phyloP scores from a whole-genome alignment of 1,139 yeast genomes.

The Spencermartinsiella ligniputridi region DNA sequence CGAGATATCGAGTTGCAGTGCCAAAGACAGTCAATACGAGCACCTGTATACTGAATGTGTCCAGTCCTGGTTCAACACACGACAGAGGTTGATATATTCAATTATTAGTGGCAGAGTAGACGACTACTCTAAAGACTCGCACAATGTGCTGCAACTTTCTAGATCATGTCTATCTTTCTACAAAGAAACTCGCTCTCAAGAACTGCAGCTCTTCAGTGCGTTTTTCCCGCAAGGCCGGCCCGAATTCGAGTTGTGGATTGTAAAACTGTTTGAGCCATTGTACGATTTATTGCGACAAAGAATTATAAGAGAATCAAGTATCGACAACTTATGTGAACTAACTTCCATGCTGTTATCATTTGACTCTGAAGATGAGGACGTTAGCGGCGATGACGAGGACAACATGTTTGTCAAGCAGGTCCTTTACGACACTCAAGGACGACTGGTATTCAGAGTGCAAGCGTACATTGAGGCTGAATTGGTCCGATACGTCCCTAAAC shows the following conservation, averaged over 20 bases:
- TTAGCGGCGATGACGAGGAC: constrained; percentile 6
- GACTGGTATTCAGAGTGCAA: constrained; percentile 76
- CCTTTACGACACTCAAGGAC: constrained; percentile 68
- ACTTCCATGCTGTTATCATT: constrained; percentile 66
- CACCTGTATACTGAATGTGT: constrained; percentile 68
- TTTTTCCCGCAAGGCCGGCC: constrained; percentile 44
- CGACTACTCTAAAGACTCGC: constrained; percentile 21
- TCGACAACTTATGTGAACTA: constrained; percentile 66
- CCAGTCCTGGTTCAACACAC: constrained; percentile 54
- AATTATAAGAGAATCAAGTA: constrained; percentile 64
- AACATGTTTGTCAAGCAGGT: constrained; percentile 59
- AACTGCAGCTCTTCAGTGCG: constrained; percentile 50
- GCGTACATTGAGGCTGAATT: constrained; percentile 65
- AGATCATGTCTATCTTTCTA: constrained; percentile 30
- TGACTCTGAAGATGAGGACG: constrained; percentile 47
- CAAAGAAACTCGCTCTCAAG: constrained; percentile 59
- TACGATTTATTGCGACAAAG: constrained; percentile 64
- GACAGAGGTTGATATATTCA: constrained; percentile 46
- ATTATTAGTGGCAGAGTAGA: constrained; percentile 35
- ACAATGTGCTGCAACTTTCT: constrained; percentile 28
- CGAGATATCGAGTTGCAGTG: constrained; percentile 50
- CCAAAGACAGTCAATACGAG: constrained; percentile 50
- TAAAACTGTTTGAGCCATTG: constrained; percentile 64
- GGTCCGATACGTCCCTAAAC: constrained; percentile 59
- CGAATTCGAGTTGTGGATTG: constrained; percentile 53